Conservation (phyloP, 495 filamentous ascomycete genomes). For the Tetracladium setigerum region DNA sequence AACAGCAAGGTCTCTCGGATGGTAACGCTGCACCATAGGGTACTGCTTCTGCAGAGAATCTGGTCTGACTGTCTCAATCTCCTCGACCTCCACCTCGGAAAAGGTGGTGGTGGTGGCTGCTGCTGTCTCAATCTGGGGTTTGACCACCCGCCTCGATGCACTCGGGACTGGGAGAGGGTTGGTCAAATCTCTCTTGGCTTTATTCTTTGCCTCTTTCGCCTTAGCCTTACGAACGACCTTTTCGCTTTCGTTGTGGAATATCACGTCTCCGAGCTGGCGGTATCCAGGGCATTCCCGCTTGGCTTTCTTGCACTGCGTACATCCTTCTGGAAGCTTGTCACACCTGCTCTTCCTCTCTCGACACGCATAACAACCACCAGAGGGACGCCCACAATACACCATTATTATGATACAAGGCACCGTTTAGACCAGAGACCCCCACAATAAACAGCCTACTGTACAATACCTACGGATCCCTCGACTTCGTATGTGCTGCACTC, state of each 20-base stretch:
- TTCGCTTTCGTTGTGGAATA: conserved; percentile 67
- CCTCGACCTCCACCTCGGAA: not conserved
- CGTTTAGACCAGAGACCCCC: no score
- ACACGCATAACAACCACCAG: conserved; percentile 61
- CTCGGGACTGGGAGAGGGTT: no score
- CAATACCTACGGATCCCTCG: no score
- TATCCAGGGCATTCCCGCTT: conserved; percentile 63
- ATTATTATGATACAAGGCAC: no score
- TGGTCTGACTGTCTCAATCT: not conserved
- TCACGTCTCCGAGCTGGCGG: conserved; percentile 56
- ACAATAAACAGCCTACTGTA: no score
- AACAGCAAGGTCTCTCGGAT: not conserved
- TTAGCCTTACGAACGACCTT: conserved; percentile 56
- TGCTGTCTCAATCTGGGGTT: not conserved
- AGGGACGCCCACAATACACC: conserved; percentile 66
- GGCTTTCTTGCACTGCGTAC: conserved; percentile 58
- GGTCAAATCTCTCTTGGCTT: conserved; percentile 1
- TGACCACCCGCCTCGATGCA: no score
- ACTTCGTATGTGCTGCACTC: no score
- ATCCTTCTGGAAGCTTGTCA: conserved; percentile 56
- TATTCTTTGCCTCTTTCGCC: conserved; percentile 30
- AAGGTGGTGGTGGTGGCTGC: not conserved
- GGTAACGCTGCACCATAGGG: not conserved
- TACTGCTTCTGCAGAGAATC: no score
- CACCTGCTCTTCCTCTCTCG: conserved; percentile 50